Evolutionary conservation across 768 basidiomycete genomes (phyloP), one percentile per base, ranked within the genome.

Genomic region (Lactarius psammicola): DNA sequence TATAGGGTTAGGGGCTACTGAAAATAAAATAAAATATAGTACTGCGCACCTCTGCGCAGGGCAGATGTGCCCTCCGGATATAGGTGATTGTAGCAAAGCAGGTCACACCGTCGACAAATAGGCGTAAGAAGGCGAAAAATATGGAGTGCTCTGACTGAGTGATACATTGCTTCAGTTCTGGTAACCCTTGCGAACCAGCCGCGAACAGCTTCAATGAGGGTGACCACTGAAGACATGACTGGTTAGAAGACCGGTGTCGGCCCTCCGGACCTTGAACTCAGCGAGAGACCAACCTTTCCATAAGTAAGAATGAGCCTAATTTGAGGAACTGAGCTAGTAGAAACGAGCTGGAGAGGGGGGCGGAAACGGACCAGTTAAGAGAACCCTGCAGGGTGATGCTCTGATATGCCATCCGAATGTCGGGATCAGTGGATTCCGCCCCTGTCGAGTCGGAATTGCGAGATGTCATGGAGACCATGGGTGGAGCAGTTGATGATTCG

Each of bases 131-230:
- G 13, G 58, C 65, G 33, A 69, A 63, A 17, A 49, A 56, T 26
- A 69, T 66, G 42, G 65, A 63, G 20, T 63, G 65, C 18, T 62
- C 65, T 36, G 42, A 58, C 4, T 59, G 38, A 11, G 53, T 11
- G 15, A 69, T 67, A 28, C 26, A 46, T 31, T 46, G 36, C 17
- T 60, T 69, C 0, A 69, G 60, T 38, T 69, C 68, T 53, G 59
- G 15, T 54, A 69, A 20, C 28, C 68, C 68, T 33, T 67, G 68
- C 4, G 68, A 67, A 5, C 68, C 68, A 9, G 68, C 65, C 33
- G 66, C 68, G 30, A 53, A 46, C 18, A 69, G 58, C 30, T 51
- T 69, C n/a, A 69, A 56, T 33, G 66, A 54, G 1, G 65, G 49
- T 9, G 68, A 62, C 68, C 68, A 69, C 68, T 69, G 46, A n/a